Base-by-base conservation (phyloP, 805 yeast genomes). In the Yarrowia phangngaensis region DNA sequence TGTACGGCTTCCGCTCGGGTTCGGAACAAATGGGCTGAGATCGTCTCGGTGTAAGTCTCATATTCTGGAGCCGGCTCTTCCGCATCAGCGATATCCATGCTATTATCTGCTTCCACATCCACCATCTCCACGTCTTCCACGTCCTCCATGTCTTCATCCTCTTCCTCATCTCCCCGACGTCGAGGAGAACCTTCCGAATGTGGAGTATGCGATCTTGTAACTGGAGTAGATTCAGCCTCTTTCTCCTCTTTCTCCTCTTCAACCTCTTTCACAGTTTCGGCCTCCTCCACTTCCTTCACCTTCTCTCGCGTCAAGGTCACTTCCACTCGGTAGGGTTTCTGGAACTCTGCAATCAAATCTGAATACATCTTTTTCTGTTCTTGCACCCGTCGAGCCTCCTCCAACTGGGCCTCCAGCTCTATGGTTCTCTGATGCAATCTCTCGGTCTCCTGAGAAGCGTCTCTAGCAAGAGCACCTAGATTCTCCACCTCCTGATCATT, bases 61-160 rank as follows among this genome's bases (percentile, higher is more conserved):
- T 16, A 35, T 7, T 35, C 43, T 6, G 43, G 43, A 13, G 26
- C 31, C 6, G n/a, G 22, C 12, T 26, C 45, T 4, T 26, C 24
- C 6, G 15, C 19, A 6, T 38, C 32, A 16, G 26, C 45, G 19
- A 38, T 27, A 11, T 38, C 45, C 45, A 38, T 38, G 17, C 32
- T 38, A 16, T 34, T 20, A 8, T 31, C 27, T 9, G 43, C 52
- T 20, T 46, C 50, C 14, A 16, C 53, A 13, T 51, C 56, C 14
- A 19, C 46, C 54, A 46, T 43, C 17, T 43, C 53, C 32, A 46
- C 51, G 17, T 45, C 55, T 8, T 30, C 32, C 13, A 22, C 49
- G 4, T 46, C 51, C 17, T 52, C 57, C 8, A 13, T 30, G 14
- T 52, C 53, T 4, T 24, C 22, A 8, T 19, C 24, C 13, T 13